Base-by-base conservation (phyloP, 2,329 filamentous ascomycete genomes). In the Fusarium sp. region DNA sequence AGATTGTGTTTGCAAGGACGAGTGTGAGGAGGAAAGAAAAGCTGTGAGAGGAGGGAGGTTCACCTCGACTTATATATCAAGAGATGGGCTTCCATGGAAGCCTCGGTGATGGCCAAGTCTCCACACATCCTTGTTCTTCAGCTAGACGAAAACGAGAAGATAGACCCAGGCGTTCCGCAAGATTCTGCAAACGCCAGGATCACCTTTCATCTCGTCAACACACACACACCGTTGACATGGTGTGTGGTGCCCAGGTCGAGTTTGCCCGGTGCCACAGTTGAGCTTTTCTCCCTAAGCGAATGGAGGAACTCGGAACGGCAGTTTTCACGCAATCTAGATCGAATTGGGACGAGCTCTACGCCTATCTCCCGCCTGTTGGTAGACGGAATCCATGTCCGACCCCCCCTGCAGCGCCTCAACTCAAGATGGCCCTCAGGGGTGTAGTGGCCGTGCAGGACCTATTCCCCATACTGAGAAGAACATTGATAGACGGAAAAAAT, bases 401-500 rank as follows among this genome's bases (percentile, higher is more conserved):
- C 14, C 13, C 40, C 42, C 67, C 40, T 67, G 58, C 58, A 58
- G 44, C 62, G 66, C 66, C 62, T 58, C 49, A 60, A 40, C 38
- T 40, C 9, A 1, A 27, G 40, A 25, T 40, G 10, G 11, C 20
- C 40, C 49, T 33, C 16, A 31, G 20, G 31, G 31, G 13, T 20
- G 27, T 18, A 14, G 36, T 11, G 11, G 14, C 42, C n/a, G 34
- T 51, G 51, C 60, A 18, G n/a, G 40, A 3, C 42, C 27, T n/a
- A 16, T 27, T 36, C 69, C 38, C 68, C 68, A 68, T 70, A 65
- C 13, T 31, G n/a, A 40, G 20, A 53, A 34, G 61, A 20, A 40
- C 54, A 53, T 65, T 71, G 68, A 71, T 71, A 69, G 65, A 71
- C 69, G 69, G 69, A 71, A 71, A 71, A 71, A 71, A 36, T 56